phyloP scores from a whole-genome alignment of 139 green algal species.

The Tetraselmis striata region DNA sequence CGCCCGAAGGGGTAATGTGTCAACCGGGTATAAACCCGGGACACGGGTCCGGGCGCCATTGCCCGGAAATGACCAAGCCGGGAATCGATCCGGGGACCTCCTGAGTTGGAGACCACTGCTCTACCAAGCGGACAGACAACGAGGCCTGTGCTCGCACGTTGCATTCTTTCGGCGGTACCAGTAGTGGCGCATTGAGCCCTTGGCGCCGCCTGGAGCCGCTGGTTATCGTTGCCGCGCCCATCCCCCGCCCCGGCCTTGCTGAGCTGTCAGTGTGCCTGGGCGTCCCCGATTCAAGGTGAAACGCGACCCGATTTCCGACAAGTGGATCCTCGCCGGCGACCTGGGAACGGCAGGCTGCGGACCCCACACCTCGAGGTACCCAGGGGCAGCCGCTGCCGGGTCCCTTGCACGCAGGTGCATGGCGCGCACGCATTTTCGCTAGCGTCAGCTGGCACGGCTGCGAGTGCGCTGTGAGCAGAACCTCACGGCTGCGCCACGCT shows the following conservation, averaged over 20 bases:
- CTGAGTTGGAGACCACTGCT: too few relatives aligned
- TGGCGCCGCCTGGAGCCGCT: too few relatives aligned
- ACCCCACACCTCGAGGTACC: not conserved
- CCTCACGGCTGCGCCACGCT: not conserved
- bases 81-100: too few relatives aligned
- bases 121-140: too few relatives aligned
- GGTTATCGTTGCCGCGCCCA: too few relatives aligned
- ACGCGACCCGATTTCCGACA: not conserved
- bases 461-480: not conserved
- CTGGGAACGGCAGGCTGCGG: not conserved
- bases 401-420: not conserved
- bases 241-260: not conserved
- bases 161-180: too few relatives aligned
- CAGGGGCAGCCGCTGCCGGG: not conserved
- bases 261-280: not conserved
- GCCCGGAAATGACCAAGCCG: too few relatives aligned
- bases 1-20: too few relatives aligned
- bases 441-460: not conserved
- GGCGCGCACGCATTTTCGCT: not conserved
- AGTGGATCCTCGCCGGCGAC: not conserved
- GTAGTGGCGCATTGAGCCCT: too few relatives aligned
- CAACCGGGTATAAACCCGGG: too few relatives aligned
- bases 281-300: not conserved
- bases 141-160: too few relatives aligned
- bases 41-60: too few relatives aligned